Percentiles rank a stretch among this genome's conserved stretches.
Evolutionary conservation across 352 stramenopile species (phyloP).

Genomic region (Phytophthora agathidicida): DNA sequence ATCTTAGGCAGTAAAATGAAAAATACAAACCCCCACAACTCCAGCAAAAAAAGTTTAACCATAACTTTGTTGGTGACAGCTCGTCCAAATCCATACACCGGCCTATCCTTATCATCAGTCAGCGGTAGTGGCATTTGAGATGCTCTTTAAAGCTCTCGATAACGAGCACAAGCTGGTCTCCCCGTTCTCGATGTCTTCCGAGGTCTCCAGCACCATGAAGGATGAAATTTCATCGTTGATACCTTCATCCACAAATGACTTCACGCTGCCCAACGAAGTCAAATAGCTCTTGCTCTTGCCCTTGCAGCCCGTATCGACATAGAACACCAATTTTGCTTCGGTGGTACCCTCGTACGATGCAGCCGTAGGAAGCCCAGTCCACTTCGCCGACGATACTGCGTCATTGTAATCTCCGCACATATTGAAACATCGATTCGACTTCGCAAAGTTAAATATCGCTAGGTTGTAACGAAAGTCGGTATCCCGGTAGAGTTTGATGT

Average conservation of each 20-base stretch:
- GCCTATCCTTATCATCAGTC: no score
- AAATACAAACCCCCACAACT: no score
- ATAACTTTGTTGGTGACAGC: no score
- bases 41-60: no score
- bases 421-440: constrained; percentile 28
- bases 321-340: constrained; percentile 18
- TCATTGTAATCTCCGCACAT: constrained; percentile 16
- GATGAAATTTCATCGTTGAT: constrained; percentile 21
- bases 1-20: no score
- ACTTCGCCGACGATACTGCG: constrained; percentile 22
- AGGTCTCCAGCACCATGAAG: constrained; percentile 25
- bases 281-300: constrained; percentile 16
- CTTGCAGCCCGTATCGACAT: constrained; percentile 5
- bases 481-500: constrained; percentile 20
- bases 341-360: constrained; percentile 5
- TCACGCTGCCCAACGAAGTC: background rate
- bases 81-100: no score
- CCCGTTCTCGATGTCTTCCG: constrained; percentile 8
- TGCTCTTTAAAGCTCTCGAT: constrained; percentile 2
- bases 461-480: constrained; percentile 14
- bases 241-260: constrained; percentile 10
- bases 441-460: constrained; percentile 8
- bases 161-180: constrained; percentile 3
- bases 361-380: constrained; percentile 10
- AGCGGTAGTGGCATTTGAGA: no score